Evolutionary conservation across 106 monocot genomes (phyloP).

Genomic region (Phalaenopsis aphrodite): DNA sequence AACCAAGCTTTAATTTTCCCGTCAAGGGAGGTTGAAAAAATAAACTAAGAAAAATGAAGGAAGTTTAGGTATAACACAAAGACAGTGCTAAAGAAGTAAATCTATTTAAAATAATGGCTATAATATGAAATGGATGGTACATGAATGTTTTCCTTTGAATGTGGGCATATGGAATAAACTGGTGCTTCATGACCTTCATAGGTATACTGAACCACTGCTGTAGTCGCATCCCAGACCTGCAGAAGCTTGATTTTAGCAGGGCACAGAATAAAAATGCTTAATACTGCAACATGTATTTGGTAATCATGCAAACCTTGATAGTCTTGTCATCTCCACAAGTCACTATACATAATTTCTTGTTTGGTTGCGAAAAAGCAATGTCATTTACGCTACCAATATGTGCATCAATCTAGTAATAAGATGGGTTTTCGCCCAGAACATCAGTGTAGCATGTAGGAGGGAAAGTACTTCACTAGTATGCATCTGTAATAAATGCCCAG

Average conservation of each 20-base stretch:
- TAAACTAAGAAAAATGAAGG: slow-evolving; percentile 25
- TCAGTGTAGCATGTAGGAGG: background rate
- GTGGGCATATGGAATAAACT: slow-evolving; percentile 47
- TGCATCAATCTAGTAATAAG: slow-evolving; percentile 62
- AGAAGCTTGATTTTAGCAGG: background rate
- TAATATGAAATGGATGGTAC: slow-evolving; percentile 20
- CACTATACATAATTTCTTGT: slow-evolving; percentile 34
- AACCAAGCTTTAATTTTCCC: slow-evolving; percentile 66
- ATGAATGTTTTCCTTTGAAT: slow-evolving; percentile 34
- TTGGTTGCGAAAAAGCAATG: slow-evolving; percentile 62
- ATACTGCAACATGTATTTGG: background rate
- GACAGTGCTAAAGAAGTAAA: background rate
- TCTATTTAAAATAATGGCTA: background rate
- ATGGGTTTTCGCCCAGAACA: background rate
- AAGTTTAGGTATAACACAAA: background rate
- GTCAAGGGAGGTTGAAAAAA: slow-evolving; percentile 61
- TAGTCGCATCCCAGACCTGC: slow-evolving; percentile 46
- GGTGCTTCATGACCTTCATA: slow-evolving; percentile 48
- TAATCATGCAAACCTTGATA: slow-evolving; percentile 44
- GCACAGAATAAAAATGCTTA: background rate
- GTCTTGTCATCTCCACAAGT: slow-evolving; percentile 82
- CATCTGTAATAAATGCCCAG: background rate
- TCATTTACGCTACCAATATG: slow-evolving; percentile 85
- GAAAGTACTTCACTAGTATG: background rate
- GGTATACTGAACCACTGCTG: slow-evolving; percentile 19